Percentiles rank a stretch among this genome's conserved stretches.
Evolutionary conservation across 106 monocot species (phyloP).

Genomic region (Narthecium ossifragum): DNA sequence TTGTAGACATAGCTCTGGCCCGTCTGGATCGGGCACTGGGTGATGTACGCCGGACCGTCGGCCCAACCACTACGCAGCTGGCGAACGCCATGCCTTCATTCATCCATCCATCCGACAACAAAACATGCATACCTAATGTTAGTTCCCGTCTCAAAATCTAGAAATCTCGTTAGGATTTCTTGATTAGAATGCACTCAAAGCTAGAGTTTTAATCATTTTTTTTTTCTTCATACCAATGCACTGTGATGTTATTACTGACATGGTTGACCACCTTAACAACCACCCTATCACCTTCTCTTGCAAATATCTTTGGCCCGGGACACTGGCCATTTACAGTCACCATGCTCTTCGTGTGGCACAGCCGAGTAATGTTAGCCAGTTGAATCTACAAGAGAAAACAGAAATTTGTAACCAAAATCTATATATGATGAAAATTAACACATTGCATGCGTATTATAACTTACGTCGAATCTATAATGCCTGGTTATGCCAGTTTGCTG

Average conservation of each 20-base stretch:
- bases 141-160: too few relatives aligned
- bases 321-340: constrained; percentile 16
- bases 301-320: constrained; percentile 14
- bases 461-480: constrained; percentile 13
- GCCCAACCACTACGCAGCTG: constrained; percentile 47
- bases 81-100: constrained; percentile 48
- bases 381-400: not conserved
- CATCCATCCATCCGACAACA: too few relatives aligned
- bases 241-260: not conserved
- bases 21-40: constrained; percentile 55
- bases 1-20: constrained; percentile 46
- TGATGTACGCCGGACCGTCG: constrained; percentile 54
- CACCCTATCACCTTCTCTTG: constrained; percentile 12
- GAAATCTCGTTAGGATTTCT: too few relatives aligned
- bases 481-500: constrained; percentile 9
- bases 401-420: not conserved
- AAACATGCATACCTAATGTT: too few relatives aligned
- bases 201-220: too few relatives aligned
- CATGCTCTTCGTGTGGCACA: constrained; percentile 20
- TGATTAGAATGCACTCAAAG: too few relatives aligned
- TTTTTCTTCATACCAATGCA: constrained; percentile 8
- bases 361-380: constrained; percentile 8
- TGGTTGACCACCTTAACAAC: constrained; percentile 15
- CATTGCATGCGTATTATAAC: not conserved
- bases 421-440: not conserved